A percentile compares a stretch with the other conserved stretches of the same genome.
These are phyloP conservation scores for Tanacetum coccineum DNA, from an alignment of 129 eudicot species.

Conservation along the genomic window DNA sequence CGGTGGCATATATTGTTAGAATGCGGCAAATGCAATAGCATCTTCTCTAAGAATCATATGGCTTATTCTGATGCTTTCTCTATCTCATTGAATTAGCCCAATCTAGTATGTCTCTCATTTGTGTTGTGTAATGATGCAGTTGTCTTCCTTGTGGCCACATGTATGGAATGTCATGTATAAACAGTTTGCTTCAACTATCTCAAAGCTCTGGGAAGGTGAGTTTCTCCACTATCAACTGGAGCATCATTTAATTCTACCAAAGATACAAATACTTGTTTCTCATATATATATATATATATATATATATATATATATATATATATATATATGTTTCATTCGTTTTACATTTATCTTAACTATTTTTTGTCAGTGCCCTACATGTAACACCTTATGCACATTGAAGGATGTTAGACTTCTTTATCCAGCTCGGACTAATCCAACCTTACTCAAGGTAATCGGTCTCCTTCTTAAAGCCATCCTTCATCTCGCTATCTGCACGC, in stretches of 20 bases:
- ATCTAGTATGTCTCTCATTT: not conserved
- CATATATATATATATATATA: too few species aligned
- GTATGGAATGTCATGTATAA: constrained; percentile 4
- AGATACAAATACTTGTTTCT: not conserved
- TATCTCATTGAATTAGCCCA: not conserved
- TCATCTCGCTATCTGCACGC: not conserved
- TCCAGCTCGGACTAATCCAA: not conserved
- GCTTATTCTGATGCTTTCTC: not conserved
- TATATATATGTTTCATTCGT: too few species aligned
- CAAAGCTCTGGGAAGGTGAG: not conserved
- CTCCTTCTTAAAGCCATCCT: not conserved
- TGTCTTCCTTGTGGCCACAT: not conserved
- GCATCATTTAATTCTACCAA: not conserved
- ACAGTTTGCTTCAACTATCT: not conserved
- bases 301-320: too few species aligned
- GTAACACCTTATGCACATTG: not conserved
- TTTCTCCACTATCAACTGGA: not conserved
- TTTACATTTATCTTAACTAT: not conserved
- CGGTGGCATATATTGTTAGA: not conserved
- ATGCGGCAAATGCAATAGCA: not conserved
- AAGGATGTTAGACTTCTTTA: not conserved
- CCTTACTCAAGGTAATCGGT: not conserved
- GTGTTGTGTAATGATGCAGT: not conserved
- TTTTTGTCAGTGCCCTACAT: not conserved
- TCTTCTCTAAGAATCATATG: not conserved